Evolutionary conservation across 305 asterid genomes (phyloP), one percentile per base, ranked within the genome.

Genomic region (Andrographis paniculata): DNA sequence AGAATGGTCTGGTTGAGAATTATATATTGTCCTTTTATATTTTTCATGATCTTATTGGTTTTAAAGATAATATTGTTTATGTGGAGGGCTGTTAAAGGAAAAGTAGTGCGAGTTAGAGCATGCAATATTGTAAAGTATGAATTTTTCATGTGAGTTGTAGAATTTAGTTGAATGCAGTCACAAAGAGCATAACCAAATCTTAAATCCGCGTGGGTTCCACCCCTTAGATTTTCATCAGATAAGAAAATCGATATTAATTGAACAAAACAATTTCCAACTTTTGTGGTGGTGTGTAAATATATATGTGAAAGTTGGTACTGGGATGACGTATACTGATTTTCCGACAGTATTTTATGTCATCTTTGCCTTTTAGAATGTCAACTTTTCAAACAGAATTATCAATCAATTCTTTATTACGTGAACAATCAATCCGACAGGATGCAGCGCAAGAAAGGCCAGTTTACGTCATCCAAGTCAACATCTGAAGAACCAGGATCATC

Each of bases 371-470:
- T 52, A 28, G 35, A 14, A 10, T 47, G 14, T 44, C 42, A 17
- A 18, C 36, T 12, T 17, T 45, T 31, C 28, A 21, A 14, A 39
- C 48, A 5, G 14, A 13, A 2, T 37, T n/a, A 2, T 37, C 5
- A 5, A n/a, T n/a, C 12, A 3, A 37, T 46, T 33, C 13, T 13
- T 7, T 13, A 11, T 6, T 33, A 11, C 16, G 18, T 53, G 21
- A 56, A 17, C 37, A 4, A 45, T 51, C 42, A 53, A 63, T 53
- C 50, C 62, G 20, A 45, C 89, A 91, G 98, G 75, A 91, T 91
- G 98, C 98, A 91, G 75, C 92, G 98, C 14, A 91, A 91, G 76
- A 91, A 80, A 73, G 98, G 98, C 52, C 98, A 89, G 62, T 89
- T 89, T 66, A 86, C 98, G 46, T 89, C 98, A 31, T 66, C 92